Evolutionary conservation across 805 yeast species (phyloP).

Genomic region (Candida multigemmis): DNA sequence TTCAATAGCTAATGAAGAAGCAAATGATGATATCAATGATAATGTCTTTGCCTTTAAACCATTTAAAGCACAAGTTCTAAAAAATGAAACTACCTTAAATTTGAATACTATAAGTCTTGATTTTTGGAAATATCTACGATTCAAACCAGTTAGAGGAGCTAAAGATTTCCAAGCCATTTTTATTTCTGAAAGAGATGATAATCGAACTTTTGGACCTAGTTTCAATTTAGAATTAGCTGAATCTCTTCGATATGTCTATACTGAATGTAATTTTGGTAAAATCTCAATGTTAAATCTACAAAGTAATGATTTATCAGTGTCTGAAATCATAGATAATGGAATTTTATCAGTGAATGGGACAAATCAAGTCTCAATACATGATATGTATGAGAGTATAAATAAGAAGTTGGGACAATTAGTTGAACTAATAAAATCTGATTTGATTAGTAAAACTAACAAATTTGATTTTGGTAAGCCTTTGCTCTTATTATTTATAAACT

Average conservation of each 20-base stretch:
- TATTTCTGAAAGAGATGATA: constrained; percentile 21
- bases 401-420: constrained; percentile 20
- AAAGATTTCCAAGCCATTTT: constrained; percentile 47
- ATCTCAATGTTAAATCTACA: constrained; percentile 21
- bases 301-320: constrained; percentile 17
- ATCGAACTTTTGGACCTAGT: constrained; percentile 14
- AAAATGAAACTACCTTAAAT: too few relatives aligned
- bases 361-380: constrained; percentile 9
- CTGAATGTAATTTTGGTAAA: constrained; percentile 40
- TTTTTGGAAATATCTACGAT: constrained; percentile 50
- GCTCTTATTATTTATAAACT: constrained; percentile 41
- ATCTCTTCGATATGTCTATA: constrained; percentile 33
- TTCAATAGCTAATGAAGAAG: too few relatives aligned
- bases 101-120: constrained; percentile 34
- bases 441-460: constrained; percentile 29
- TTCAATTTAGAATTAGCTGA: constrained; percentile 30
- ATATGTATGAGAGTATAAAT: constrained; percentile 21
- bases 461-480: constrained; percentile 40
- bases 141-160: constrained; percentile 41
- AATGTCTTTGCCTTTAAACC: constrained; percentile 4
- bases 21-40: constrained; percentile 8
- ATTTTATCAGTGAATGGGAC: constrained; percentile 14
- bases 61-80: too few relatives aligned
- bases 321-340: constrained; percentile 21
- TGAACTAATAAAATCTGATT: constrained; percentile 27